Evolutionary conservation across 352 stramenopile species (phyloP).

Genomic region (Globisporangium polare): DNA sequence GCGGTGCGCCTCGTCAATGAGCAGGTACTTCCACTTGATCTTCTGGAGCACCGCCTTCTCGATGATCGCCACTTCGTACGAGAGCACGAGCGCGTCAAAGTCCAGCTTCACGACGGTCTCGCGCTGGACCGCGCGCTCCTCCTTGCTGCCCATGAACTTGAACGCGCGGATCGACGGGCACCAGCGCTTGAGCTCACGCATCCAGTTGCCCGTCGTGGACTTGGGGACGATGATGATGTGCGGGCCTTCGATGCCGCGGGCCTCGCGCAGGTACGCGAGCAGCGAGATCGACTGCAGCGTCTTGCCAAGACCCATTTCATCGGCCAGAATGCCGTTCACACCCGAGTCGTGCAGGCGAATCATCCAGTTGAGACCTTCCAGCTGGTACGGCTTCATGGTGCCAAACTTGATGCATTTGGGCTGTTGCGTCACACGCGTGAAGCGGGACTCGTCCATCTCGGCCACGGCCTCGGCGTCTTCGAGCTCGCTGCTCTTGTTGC

Average conservation of each 20-base stretch:
- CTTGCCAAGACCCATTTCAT: conserved; percentile 91
- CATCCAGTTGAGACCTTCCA: conserved; percentile 90
- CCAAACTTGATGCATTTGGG: conserved; percentile 81
- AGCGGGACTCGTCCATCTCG: conserved; percentile 79
- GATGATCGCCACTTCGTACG: conserved; percentile 94
- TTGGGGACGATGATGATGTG: conserved; percentile 99
- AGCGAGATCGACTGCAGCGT: conserved; percentile 98
- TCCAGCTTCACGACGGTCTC: conserved; percentile 71
- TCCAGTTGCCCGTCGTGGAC: conserved; percentile 98
- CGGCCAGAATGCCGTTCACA: conserved; percentile 81
- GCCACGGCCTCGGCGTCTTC: conserved; percentile 62
- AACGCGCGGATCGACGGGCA: conserved; percentile 91
- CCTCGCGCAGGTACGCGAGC: conserved; percentile 95
- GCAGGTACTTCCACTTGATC: conserved; percentile 96
- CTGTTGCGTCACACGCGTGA: conserved; percentile 79
- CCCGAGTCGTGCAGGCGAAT: conserved; percentile 92
- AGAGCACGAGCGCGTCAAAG: conserved; percentile 94
- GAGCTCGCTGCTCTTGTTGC: conserved; percentile 62
- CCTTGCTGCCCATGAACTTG: conserved; percentile 96
- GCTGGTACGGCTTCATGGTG: conserved; percentile 87
- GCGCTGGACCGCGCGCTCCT: conserved; percentile 92
- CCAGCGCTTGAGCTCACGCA: conserved; percentile 98
- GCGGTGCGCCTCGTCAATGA: conserved; percentile 98
- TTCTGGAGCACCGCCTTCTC: conserved; percentile 91
- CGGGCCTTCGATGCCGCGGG: conserved; percentile 90